Conservation (phyloP, 2,329 filamentous ascomycete species). For the Aspergillus ochraceoroseus region DNA sequence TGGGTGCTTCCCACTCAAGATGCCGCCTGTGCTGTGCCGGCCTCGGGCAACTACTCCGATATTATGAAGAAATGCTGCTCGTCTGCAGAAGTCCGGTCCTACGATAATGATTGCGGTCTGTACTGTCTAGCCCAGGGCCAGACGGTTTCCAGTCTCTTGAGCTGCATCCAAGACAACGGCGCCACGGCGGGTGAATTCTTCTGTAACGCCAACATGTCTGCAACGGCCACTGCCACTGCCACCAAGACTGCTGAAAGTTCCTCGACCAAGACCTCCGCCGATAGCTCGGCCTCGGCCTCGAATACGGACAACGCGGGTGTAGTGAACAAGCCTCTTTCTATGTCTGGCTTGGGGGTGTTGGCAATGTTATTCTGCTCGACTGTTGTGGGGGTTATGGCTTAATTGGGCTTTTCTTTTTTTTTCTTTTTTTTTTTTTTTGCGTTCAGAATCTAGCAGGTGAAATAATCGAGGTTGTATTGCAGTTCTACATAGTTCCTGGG, state of each 20-base stretch:
- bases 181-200: conserved; percentile 41
- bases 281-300: conserved; percentile 9
- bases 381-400: conserved; percentile 26
- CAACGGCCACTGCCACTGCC: conserved; percentile 38
- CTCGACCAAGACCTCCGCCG: conserved; percentile 15
- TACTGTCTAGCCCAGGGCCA: conserved; percentile 49
- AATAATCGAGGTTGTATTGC: too few species aligned
- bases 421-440: too few species aligned
- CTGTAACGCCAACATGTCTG: conserved; percentile 40
- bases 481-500: too few species aligned
- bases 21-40: conserved; percentile 44
- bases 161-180: conserved; percentile 43
- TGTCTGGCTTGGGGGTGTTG: conserved; percentile 30
- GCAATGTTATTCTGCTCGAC: conserved; percentile 31
- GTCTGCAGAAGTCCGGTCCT: conserved; percentile 42
- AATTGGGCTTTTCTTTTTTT: too few species aligned
- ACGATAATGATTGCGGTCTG: conserved; percentile 48
- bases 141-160: conserved; percentile 31
- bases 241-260: conserved; percentile 26
- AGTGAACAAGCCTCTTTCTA: conserved; percentile 23
- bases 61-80: conserved; percentile 48
- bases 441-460: too few species aligned
- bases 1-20: conserved; percentile 46
- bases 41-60: conserved; percentile 40
- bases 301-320: conserved; percentile 14